phyloP scores from a whole-genome alignment of 371 early-diverging fungal species.

The Mortierella sp. region DNA sequence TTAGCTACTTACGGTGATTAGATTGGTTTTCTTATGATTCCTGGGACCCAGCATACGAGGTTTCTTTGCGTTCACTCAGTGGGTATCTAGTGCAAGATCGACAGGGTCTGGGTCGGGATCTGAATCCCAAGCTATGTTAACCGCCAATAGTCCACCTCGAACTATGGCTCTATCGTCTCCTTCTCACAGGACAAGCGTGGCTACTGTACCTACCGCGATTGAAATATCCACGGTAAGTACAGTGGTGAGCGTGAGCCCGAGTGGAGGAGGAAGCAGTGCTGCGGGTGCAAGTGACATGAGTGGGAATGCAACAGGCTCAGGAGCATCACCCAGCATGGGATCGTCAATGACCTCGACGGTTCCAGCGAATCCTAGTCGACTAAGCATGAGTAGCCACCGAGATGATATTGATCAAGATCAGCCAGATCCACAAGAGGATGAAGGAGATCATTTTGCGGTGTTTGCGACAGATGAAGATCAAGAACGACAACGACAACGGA shows the following conservation, averaged over 20 bases:
- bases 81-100: constrained; percentile 49
- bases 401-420: constrained; percentile 21
- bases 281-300: background rate
- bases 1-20: no score
- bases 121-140: background rate
- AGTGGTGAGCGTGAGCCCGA: constrained; percentile 27
- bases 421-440: no score
- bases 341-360: constrained; percentile 17
- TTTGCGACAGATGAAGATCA: constrained; percentile 53
- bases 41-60: no score
- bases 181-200: constrained; percentile 34
- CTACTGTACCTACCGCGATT: no score
- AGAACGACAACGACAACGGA: constrained; percentile 26
- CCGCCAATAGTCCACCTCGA: constrained; percentile 45
- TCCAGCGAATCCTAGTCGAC: constrained; percentile 42
- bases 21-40: no score
- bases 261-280: constrained; percentile 2
- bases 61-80: no score
- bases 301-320: constrained; percentile 9
- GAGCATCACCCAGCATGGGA: constrained; percentile 24
- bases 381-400: constrained; percentile 44
- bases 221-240: constrained; percentile 41
- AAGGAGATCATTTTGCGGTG: constrained; percentile 38
- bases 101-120: constrained; percentile 13
- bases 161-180: constrained; percentile 44